Conservation (phyloP, 176 grass and related monocot species). For the Triticum aestivum region IWGSC_CS_RefSeq_v2.1 NC_057808.1:42300425-42300924, state of each 20-base stretch:
- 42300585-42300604: not conserved
- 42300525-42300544: conserved; percentile 1
- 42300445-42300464: not conserved
- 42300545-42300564: conserved; percentile 19
- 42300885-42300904: conserved; percentile 57
- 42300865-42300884: not conserved
- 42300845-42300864: not conserved
- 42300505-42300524: not conserved
- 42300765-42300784: not conserved
- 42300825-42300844: not conserved
- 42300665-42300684: conserved; percentile 48
- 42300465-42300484: not conserved
- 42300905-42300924: conserved; percentile 76
- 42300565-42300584: not conserved
- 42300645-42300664: conserved; percentile 41
- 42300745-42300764: conserved; percentile 78
- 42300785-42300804: not conserved
- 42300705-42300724: conserved; percentile 84
- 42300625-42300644: conserved; percentile 13
- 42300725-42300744: conserved; percentile 67
- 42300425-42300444: not conserved
- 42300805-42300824: not conserved
- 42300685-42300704: conserved; percentile 37
- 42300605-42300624: not conserved
- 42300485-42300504: not conserved